phyloP scores from a whole-genome alignment of 164 flowering plant genomes.

The grape (Vitis vinifera) region DNA sequence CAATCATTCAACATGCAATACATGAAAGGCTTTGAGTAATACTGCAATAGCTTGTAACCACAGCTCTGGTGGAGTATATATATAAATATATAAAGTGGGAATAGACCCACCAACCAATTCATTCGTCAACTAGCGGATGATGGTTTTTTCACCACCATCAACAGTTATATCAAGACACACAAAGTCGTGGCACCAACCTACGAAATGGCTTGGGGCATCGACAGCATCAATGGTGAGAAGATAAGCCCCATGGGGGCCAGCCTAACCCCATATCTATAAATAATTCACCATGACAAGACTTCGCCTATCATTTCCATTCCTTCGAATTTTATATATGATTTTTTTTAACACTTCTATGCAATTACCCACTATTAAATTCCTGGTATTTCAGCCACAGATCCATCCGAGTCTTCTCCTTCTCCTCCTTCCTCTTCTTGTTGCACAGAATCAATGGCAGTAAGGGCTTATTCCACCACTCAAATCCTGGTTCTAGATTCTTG shows the following conservation, averaged over 20 bases:
- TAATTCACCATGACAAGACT: constrained; percentile 22
- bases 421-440: not conserved
- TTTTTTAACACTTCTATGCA: not conserved
- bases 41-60: too few species aligned
- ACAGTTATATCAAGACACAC: constrained; percentile 5
- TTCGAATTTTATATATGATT: constrained; percentile 1
- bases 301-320: constrained; percentile 4
- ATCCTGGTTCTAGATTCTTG: constrained; percentile 12
- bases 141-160: not conserved
- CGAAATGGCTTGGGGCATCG: not conserved
- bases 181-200: constrained; percentile 10
- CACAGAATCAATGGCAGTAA: constrained; percentile 34
- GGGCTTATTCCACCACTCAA: constrained; percentile 16
- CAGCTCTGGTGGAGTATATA: too few species aligned
- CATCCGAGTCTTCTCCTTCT: constrained; percentile 1
- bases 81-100: not conserved
- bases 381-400: not conserved
- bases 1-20: too few species aligned
- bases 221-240: constrained; percentile 26
- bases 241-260: constrained; percentile 30
- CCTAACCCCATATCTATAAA: constrained; percentile 9
- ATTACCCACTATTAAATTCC: constrained; percentile 4
- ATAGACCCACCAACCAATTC: constrained; percentile 9
- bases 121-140: not conserved
- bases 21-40: not conserved